These are phyloP conservation scores for Komagataella kurtzmanii DNA, from an alignment of 805 yeast genomes.

Conservation along the genomic window DNA sequence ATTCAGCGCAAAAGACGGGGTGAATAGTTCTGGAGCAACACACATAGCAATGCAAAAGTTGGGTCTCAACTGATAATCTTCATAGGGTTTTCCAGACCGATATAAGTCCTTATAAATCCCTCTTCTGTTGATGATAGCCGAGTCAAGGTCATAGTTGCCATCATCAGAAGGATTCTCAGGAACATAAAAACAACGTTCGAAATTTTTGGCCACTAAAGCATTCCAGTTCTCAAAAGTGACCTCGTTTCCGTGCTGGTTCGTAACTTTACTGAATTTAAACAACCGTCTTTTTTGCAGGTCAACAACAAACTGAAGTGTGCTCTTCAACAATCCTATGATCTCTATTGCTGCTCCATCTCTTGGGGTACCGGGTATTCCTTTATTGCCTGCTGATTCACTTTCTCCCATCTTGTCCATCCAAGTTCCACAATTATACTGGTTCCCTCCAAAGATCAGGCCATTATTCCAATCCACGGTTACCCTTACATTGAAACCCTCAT, in stretches of 20 bases:
- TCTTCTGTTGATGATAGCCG: slow-evolving; percentile 64
- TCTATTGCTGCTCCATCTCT: slow-evolving; percentile 96
- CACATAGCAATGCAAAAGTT: slow-evolving; percentile 86
- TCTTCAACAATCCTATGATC: slow-evolving; percentile 77
- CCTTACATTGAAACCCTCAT: slow-evolving; percentile 81
- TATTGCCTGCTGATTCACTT: slow-evolving; percentile 65
- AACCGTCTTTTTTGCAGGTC: slow-evolving; percentile 36
- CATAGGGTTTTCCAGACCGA: slow-evolving; percentile 73
- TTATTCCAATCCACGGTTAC: slow-evolving; percentile 77
- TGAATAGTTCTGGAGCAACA: slow-evolving; percentile 91
- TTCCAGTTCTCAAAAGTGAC: slow-evolving; percentile 66
- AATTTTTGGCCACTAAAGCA: slow-evolving; percentile 47
- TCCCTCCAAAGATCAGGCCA: slow-evolving; percentile 85
- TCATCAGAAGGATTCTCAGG: slow-evolving; percentile 60
- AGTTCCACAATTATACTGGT: slow-evolving; percentile 89
- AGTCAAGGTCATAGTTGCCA: slow-evolving; percentile 42
- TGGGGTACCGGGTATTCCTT: slow-evolving; percentile 96
- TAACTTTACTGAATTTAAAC: slow-evolving; percentile 47
- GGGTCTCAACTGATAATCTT: slow-evolving; percentile 88
- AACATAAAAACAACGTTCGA: slow-evolving; percentile 68
- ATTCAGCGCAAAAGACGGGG: slow-evolving; percentile 39
- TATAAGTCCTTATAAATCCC: slow-evolving; percentile 89
- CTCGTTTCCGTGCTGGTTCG: slow-evolving; percentile 39
- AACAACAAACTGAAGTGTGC: slow-evolving; percentile 69
- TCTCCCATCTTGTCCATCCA: slow-evolving; percentile 99